Evolutionary conservation across 768 basidiomycete species (phyloP), one percentile per base, ranked within the genome.

Genomic region (Lentinula detonsa): DNA sequence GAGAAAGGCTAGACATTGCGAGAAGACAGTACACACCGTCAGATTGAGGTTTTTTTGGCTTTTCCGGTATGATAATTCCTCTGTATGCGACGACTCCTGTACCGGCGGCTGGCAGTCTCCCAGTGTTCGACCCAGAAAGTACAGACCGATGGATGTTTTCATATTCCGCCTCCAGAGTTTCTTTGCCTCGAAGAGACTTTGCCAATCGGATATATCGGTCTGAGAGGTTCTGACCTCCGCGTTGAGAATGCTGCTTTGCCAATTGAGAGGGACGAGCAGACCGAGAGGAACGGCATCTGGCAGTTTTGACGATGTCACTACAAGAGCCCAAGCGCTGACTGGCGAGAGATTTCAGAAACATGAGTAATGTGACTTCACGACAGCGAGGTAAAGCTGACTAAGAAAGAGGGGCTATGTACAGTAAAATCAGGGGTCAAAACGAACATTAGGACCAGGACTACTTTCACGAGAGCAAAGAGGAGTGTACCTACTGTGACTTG

Each of bases 171-270:
- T 67, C 67, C 18, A 75, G 68, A 5, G 71, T 70, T 52, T 75
- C 70, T 67, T 81, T 85, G 33, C 76, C 76, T 40, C 80, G 71
- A 6, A 84, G 64, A 1, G 78, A 76, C 59, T 76, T 79, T 66
- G 88, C 88, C 0, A 91, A 76, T n/a, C 76, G 73, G 5, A 68
- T 69, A 63, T 83, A 86, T 13, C 86, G 80, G 3, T 80, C 75
- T 1, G 83, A 78, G 4, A 90, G 78, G 66, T 89, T 87, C 67
- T 80, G 83, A 0, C 85, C 86, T 48, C 81, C 85, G 9, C 77
- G 65, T 13, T 64, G 59, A 7, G 71, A 68, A 21, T 66, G 60
- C 59, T 71, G 68, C 21, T 42, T 59, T 13, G 45, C 45, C 21
- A 37, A 28, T 11, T 11, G 16, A 18, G 48, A 59, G 21, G 33